These are phyloP conservation scores for Trypanosoma theileri DNA, from an alignment of 208 protist species.

Conservation along the genomic window DNA sequence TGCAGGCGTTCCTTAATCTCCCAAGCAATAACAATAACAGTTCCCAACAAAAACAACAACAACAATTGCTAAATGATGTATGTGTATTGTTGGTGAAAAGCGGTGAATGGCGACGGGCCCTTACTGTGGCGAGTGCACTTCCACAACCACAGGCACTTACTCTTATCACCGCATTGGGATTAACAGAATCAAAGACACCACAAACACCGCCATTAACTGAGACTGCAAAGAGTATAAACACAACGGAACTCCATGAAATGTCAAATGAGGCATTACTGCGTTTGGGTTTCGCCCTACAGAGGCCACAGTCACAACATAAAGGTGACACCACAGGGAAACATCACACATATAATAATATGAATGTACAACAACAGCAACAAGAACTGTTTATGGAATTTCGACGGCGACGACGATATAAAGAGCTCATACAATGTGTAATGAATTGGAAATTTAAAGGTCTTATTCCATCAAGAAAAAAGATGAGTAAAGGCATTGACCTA, in stretches of 20 bases:
- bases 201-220: neutral
- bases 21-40: neutral
- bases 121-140: constrained; percentile 20
- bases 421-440: constrained; percentile 57
- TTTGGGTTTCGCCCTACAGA: constrained; percentile 34
- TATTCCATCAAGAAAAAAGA: constrained; percentile 10
- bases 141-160: constrained; percentile 15
- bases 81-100: constrained; percentile 27
- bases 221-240: neutral
- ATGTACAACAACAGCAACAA: constrained; percentile 15
- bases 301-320: neutral
- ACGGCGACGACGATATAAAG: constrained; percentile 17
- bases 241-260: constrained; percentile 17
- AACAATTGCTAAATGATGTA: constrained; percentile 10
- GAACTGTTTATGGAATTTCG: constrained; percentile 30
- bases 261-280: constrained; percentile 30
- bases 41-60: neutral
- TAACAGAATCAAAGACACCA: neutral
- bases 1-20: constrained; percentile 14
- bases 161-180: constrained; percentile 3
- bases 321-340: neutral
- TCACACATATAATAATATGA: constrained; percentile 11
- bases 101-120: constrained; percentile 22
- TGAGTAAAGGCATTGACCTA: neutral
- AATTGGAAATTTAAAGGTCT: constrained; percentile 64